Conservation (phyloP, 805 yeast genomes). For the Candida alai region DNA sequence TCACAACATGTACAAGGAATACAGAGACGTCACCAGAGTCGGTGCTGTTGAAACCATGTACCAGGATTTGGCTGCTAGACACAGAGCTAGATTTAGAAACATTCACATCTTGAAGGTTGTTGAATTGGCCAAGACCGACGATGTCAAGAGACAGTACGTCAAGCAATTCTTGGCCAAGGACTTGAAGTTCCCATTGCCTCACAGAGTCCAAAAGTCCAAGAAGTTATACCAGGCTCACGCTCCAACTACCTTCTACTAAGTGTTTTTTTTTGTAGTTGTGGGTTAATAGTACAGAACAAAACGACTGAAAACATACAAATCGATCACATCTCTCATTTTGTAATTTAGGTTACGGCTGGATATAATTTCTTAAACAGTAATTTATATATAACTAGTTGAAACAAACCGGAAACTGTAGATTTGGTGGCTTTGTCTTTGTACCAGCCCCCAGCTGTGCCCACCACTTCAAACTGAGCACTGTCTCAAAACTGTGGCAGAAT, state of each 20-base stretch:
- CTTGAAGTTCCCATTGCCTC: slow-evolving; percentile 99
- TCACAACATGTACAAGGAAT: slow-evolving; percentile 99
- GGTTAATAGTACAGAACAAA: too few relatives aligned
- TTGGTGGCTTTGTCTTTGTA: too few relatives aligned
- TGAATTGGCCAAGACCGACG: slow-evolving; percentile 95
- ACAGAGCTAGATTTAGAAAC: slow-evolving; percentile 99
- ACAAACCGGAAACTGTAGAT: too few relatives aligned
- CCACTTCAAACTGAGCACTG: too few relatives aligned
- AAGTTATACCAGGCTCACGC: slow-evolving; percentile 86
- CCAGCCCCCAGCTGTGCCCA: too few relatives aligned
- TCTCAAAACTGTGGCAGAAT: too few relatives aligned
- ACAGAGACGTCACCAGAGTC: slow-evolving; percentile 98
- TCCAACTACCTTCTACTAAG: slow-evolving; percentile 97
- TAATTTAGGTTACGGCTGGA: too few relatives aligned
- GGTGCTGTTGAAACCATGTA: slow-evolving; percentile 98
- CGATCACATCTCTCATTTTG: too few relatives aligned
- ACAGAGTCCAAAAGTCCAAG: slow-evolving; percentile 93
- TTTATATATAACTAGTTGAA: too few relatives aligned
- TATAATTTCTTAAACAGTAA: too few relatives aligned
- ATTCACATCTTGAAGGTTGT: slow-evolving; percentile 99
- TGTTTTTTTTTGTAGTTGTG: too few relatives aligned
- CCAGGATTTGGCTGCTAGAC: slow-evolving; percentile 99
- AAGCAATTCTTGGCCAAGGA: slow-evolving; percentile 93
- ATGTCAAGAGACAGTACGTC: slow-evolving; percentile 98
- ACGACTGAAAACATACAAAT: too few relatives aligned